Percentiles rank a stretch among this genome's conserved stretches.
These are phyloP conservation scores for Trametes pubescens DNA, from an alignment of 1,284 basidiomycete species.

Conservation along the genomic window DNA sequence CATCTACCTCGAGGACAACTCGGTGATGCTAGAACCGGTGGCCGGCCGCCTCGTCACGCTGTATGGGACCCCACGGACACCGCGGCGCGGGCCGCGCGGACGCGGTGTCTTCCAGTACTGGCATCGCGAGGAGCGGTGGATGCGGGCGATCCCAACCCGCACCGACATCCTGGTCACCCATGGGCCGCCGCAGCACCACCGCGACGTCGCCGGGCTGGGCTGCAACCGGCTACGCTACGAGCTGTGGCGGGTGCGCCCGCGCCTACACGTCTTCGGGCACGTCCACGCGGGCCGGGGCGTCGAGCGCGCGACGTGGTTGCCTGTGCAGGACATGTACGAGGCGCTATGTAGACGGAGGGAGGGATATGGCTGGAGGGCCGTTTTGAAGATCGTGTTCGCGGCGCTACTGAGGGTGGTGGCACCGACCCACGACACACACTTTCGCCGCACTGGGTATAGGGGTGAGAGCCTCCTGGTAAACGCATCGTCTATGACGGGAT, in stretches of 20 bases:
- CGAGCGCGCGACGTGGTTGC: constrained; percentile 49
- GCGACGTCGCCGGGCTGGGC: constrained; percentile 45
- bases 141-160: constrained; percentile 32
- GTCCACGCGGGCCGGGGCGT: constrained; percentile 49
- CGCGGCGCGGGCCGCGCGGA: constrained; percentile 37
- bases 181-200: constrained; percentile 48
- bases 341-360: constrained; percentile 36
- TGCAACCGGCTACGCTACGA: constrained; percentile 45
- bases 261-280: constrained; percentile 52
- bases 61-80: constrained; percentile 48
- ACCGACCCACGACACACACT: too few relatives aligned
- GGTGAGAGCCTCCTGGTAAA: constrained; percentile 21
- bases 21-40: constrained; percentile 33
- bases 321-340: constrained; percentile 44
- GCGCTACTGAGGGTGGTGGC: neutral
- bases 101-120: constrained; percentile 48
- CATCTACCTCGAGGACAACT: constrained; percentile 43
- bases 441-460: too few relatives aligned
- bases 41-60: constrained; percentile 42
- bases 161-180: constrained; percentile 54
- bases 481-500: constrained; percentile 12
- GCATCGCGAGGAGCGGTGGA: constrained; percentile 40
- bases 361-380: constrained; percentile 40
- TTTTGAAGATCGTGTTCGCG: constrained; percentile 38
- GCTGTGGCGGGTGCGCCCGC: constrained; percentile 46